phyloP scores from a whole-genome alignment of 208 protist genomes.

The Trypanosoma melophagium region DNA sequence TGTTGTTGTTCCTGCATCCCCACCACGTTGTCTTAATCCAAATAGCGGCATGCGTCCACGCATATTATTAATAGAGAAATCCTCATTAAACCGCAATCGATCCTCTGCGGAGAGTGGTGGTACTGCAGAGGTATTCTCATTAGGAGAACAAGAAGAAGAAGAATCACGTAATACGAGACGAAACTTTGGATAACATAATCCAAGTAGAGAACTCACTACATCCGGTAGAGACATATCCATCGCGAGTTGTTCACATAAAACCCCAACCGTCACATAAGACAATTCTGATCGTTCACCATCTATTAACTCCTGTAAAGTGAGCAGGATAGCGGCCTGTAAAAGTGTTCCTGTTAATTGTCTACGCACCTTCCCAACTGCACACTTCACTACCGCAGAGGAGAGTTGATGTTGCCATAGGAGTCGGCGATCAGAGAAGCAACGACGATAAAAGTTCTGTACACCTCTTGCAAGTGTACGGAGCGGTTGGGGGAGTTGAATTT shows the following conservation, averaged over 20 bases:
- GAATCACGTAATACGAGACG: conserved; percentile 40
- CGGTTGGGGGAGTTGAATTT: conserved; percentile 37
- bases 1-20: not conserved
- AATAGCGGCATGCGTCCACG: conserved; percentile 49
- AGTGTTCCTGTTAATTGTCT: conserved; percentile 88
- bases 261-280: conserved; percentile 52
- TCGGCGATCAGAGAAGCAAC: conserved; percentile 65
- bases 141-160: not conserved
- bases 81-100: conserved; percentile 39
- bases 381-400: conserved; percentile 61
- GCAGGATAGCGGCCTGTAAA: conserved; percentile 88
- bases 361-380: conserved; percentile 35
- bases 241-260: conserved; percentile 52
- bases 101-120: conserved; percentile 27
- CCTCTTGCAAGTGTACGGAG: conserved; percentile 45
- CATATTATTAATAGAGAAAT: conserved; percentile 35
- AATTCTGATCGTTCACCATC: conserved; percentile 16
- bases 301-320: conserved; percentile 82
- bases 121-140: too few relatives aligned
- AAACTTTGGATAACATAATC: conserved; percentile 50
- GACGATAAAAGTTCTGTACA: conserved; percentile 86
- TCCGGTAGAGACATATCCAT: conserved; percentile 56
- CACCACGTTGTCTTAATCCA: conserved; percentile 11
- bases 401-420: conserved; percentile 91
- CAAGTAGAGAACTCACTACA: conserved; percentile 46